Evolutionary conservation across 192 early-diverging fungal species (phyloP).

Genomic region (Rhizophlyctis rosea): DNA sequence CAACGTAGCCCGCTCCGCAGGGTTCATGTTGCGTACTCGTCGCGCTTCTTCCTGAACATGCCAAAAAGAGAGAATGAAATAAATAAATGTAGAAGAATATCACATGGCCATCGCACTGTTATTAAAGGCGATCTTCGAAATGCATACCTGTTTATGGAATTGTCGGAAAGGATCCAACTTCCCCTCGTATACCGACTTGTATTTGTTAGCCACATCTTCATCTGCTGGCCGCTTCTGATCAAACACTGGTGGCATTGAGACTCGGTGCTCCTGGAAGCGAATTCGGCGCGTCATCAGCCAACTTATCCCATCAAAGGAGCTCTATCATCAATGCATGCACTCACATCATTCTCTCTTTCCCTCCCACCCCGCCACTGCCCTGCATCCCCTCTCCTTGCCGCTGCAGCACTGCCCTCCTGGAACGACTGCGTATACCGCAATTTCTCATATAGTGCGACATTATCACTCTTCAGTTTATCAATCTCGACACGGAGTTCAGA

Average conservation of each 20-base stretch:
- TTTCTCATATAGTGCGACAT: conserved; percentile 86
- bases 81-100: conserved; percentile 1
- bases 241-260: background rate
- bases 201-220: conserved; percentile 58
- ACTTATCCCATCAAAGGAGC: background rate
- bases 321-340: background rate
- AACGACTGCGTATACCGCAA: conserved; percentile 83
- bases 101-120: no score
- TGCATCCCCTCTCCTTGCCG: conserved; percentile 6
- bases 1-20: conserved; percentile 68
- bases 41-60: conserved; percentile 59
- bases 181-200: conserved; percentile 80
- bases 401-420: conserved; percentile 19
- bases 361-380: conserved; percentile 11
- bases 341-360: conserved; percentile 9
- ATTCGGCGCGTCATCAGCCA: background rate
- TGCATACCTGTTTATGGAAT: conserved; percentile 59
- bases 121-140: background rate
- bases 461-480: conserved; percentile 73
- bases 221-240: background rate
- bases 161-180: conserved; percentile 85
- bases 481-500: conserved; percentile 62
- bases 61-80: no score
- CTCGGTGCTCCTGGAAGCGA: background rate
- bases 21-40: conserved; percentile 69